A percentile compares a stretch with the other conserved stretches of the same genome.
These are phyloP conservation scores for Botrytis galanthina DNA, from an alignment of 2,329 filamentous ascomycete genomes.

Conservation along the genomic window DNA sequence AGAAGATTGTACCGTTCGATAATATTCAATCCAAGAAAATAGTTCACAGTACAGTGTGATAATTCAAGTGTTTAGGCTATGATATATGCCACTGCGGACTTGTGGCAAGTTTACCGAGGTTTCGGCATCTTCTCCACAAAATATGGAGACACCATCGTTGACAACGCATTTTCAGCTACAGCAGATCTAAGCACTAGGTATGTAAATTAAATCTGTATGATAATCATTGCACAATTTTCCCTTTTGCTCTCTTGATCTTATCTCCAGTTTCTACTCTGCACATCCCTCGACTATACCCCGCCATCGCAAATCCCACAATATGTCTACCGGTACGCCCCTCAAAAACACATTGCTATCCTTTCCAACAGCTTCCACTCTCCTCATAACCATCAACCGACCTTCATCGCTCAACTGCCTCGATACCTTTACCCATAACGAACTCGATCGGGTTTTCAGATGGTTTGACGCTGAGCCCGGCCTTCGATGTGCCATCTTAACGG, in stretches of 20 bases:
- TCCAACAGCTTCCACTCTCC: slow-evolving; percentile 53
- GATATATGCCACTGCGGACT: background rate
- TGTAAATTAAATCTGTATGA: slow-evolving; percentile 6
- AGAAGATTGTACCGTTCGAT: no score
- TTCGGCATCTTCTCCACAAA: slow-evolving; percentile 1
- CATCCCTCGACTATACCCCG: slow-evolving; percentile 8
- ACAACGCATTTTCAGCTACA: slow-evolving; percentile 10
- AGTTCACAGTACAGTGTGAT: background rate
- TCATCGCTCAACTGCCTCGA: slow-evolving; percentile 56
- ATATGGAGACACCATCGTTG: background rate
- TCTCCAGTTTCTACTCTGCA: slow-evolving; percentile 5
- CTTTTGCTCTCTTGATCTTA: slow-evolving; percentile 1
- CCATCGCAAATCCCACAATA: slow-evolving; percentile 11
- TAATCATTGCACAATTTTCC: slow-evolving; percentile 13
- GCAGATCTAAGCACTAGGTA: background rate
- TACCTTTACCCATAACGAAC: slow-evolving; percentile 40
- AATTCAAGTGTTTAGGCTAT: background rate
- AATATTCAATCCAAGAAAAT: background rate
- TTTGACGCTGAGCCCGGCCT: slow-evolving; percentile 59
- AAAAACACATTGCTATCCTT: slow-evolving; percentile 40
- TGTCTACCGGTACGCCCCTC: slow-evolving; percentile 16
- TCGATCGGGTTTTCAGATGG: slow-evolving; percentile 53
- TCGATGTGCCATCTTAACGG: slow-evolving; percentile 62
- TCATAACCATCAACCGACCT: slow-evolving; percentile 60
- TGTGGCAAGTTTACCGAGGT: background rate